Percentiles rank a stretch among this genome's conserved stretches.
phyloP scores from a whole-genome alignment of 1,139 yeast species.

The Kluyveromyces sp. region DNA sequence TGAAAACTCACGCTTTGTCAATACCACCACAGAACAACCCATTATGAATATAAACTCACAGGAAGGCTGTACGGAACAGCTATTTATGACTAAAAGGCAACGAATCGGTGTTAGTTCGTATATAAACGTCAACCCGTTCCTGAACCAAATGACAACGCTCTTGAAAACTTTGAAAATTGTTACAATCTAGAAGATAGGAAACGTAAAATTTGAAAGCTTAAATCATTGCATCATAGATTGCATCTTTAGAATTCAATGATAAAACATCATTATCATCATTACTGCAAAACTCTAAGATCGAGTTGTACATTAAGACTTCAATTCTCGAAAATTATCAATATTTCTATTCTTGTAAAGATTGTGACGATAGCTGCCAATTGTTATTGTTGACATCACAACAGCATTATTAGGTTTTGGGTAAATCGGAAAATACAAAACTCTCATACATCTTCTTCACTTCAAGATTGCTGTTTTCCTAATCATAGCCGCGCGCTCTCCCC shows the following conservation, averaged over 20 bases:
- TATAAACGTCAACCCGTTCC: not conserved
- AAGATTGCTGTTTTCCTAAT: not conserved
- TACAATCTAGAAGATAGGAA: constrained; percentile 2
- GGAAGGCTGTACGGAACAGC: constrained; percentile 3
- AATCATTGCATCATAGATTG: no score
- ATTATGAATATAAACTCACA: no score
- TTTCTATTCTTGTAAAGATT: no score
- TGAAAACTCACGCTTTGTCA: not conserved
- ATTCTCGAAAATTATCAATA: no score
- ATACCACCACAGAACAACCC: not conserved
- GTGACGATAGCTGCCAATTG: no score
- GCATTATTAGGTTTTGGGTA: no score
- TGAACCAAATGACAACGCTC: not conserved
- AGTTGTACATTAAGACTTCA: no score
- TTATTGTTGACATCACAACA: no score
- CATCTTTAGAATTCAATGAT: no score
- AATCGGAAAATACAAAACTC: not conserved
- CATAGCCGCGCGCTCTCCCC: not conserved
- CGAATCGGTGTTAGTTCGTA: not conserved
- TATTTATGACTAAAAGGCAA: constrained; percentile 1
- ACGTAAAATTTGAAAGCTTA: not conserved
- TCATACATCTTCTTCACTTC: not conserved
- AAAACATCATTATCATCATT: no score
- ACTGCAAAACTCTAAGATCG: no score
- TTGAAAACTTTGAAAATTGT: constrained; percentile 1